Percentiles rank a stretch among this genome's conserved stretches.
These are phyloP conservation scores for Trifolium repens DNA, from an alignment of 306 rosid genomes.

Conservation along the genomic window DNA sequence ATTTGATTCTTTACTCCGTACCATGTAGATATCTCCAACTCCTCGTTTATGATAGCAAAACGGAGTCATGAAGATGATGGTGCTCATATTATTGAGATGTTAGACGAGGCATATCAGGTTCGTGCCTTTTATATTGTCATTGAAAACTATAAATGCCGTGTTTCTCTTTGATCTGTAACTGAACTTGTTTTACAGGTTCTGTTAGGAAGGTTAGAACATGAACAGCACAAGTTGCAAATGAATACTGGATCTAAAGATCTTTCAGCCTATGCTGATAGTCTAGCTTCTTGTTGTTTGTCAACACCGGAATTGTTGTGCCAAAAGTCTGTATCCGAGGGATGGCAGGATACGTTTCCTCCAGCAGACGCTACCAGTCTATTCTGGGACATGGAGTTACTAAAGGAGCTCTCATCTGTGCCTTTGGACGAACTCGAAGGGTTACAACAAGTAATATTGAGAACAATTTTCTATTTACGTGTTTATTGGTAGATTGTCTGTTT, in stretches of 20 bases:
- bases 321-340: slow-evolving; percentile 54
- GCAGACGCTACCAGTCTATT: slow-evolving; percentile 66
- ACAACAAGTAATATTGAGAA: slow-evolving; percentile 52
- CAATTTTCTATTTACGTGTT: slow-evolving; percentile 11
- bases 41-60: slow-evolving; percentile 53
- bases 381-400: slow-evolving; percentile 72
- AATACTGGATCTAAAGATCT: slow-evolving; percentile 41
- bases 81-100: slow-evolving; percentile 44
- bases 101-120: slow-evolving; percentile 72
- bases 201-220: slow-evolving; percentile 51
- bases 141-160: not conserved
- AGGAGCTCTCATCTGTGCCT: slow-evolving; percentile 60
- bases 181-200: slow-evolving; percentile 55
- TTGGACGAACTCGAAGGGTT: slow-evolving; percentile 53
- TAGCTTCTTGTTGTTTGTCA: slow-evolving; percentile 61
- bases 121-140: slow-evolving; percentile 30
- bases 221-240: slow-evolving; percentile 51
- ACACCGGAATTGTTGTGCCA: slow-evolving; percentile 52
- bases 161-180: slow-evolving; percentile 17
- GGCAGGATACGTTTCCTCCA: slow-evolving; percentile 67
- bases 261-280: slow-evolving; percentile 40
- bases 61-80: slow-evolving; percentile 54
- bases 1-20: slow-evolving; percentile 7
- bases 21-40: slow-evolving; percentile 67
- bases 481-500: not conserved